A percentile compares a stretch with the other conserved stretches of the same genome.
phyloP scores from a whole-genome alignment of 441 rosid species.

The Corymbia citriodora region DNA sequence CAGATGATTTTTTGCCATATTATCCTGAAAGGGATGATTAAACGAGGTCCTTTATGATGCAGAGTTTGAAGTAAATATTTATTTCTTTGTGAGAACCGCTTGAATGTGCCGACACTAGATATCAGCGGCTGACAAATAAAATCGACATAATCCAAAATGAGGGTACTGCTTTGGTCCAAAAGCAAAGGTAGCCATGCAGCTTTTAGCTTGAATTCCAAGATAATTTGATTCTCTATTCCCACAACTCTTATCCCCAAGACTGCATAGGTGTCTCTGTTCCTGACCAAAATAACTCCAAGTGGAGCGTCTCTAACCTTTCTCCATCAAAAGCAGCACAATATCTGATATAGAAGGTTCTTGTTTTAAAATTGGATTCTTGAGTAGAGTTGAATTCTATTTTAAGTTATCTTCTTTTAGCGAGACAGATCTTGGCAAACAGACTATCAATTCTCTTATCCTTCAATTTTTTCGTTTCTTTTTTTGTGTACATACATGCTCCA shows the following conservation, averaged over 20 bases:
- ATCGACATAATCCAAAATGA: neutral
- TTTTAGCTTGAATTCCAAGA: neutral
- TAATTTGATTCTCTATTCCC: neutral
- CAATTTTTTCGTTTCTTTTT: neutral
- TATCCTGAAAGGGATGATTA: neutral
- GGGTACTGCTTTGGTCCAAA: neutral
- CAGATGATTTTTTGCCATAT: neutral
- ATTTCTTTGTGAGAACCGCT: neutral
- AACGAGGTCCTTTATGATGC: neutral
- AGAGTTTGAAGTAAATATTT: neutral
- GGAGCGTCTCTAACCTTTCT: neutral
- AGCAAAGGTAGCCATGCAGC: neutral
- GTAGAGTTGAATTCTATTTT: neutral
- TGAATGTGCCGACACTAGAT: neutral
- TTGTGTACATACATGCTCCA: neutral
- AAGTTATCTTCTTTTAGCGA: neutral
- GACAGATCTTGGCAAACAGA: neutral
- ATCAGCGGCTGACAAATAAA: neutral
- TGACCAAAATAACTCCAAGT: neutral
- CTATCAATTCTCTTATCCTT: neutral
- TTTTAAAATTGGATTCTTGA: neutral
- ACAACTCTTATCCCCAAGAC: neutral
- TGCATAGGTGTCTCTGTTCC: neutral
- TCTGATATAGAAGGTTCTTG: neutral
- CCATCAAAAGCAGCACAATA: neutral